Conservation (phyloP, 2,329 filamentous ascomycete genomes). For the Xylariaceae sp. region DNA sequence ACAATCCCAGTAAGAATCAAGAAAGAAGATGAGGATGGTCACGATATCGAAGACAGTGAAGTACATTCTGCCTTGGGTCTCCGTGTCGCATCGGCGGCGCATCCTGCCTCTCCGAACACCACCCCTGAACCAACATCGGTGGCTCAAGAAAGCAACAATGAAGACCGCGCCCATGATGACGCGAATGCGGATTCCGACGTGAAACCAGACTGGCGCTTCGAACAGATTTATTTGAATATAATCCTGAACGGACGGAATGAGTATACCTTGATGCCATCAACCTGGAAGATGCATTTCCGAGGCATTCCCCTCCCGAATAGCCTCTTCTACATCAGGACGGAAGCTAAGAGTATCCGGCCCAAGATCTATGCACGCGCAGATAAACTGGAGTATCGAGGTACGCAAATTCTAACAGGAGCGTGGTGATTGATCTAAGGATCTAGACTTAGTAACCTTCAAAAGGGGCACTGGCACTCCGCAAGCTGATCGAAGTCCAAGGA, state of each 20-base stretch:
- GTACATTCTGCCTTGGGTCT: background rate
- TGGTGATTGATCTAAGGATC: background rate
- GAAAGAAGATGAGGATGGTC: background rate
- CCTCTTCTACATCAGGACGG: slow-evolving; percentile 29
- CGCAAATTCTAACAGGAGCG: background rate
- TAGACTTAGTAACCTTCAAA: slow-evolving; percentile 7
- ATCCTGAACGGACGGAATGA: slow-evolving; percentile 29
- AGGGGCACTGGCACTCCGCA: slow-evolving; percentile 27
- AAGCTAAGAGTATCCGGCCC: slow-evolving; percentile 24
- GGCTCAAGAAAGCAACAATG: background rate
- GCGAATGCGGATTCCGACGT: slow-evolving; percentile 13
- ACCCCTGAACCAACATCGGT: background rate
- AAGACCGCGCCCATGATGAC: background rate
- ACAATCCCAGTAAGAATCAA: background rate
- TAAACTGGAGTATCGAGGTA: slow-evolving; percentile 30
- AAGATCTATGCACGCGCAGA: slow-evolving; percentile 30
- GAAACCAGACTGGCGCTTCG: slow-evolving; percentile 25
- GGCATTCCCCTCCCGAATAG: slow-evolving; percentile 30
- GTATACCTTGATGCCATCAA: slow-evolving; percentile 31
- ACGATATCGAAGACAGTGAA: background rate
- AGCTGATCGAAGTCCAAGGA: slow-evolving; percentile 25
- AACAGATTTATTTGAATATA: slow-evolving; percentile 29
- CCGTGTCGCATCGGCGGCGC: background rate
- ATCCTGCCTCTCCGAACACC: background rate
- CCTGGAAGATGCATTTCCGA: slow-evolving; percentile 31